Base-by-base conservation (phyloP, 2,329 filamentous ascomycete species). In the Penicillium rolfsii region DNA sequence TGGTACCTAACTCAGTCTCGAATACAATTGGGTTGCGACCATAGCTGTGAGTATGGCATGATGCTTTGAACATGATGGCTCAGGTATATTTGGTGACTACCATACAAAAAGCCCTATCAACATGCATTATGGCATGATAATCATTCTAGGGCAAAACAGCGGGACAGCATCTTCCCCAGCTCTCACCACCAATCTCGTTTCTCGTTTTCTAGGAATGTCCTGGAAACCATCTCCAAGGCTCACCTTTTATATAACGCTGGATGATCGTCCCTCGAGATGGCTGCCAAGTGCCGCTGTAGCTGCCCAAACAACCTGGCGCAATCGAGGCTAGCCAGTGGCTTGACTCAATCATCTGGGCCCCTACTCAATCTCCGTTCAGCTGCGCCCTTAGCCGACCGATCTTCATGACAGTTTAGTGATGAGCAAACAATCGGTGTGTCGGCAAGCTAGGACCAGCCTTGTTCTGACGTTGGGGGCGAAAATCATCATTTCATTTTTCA, bases 231-330 rank as follows among this genome's bases (percentile, higher is more conserved):
- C 28, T 41, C 46, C 30, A 45, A 49, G 43, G 54, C 46, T 43
- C 35, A 28, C 9, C 30, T n/a, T 49, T 12, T 36, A 36, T 4
- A 24, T 38, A 57, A 30, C 48, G 38, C 30, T 52, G 19, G 11
- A 54, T 26, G 26, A 26, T 48, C 49, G 43, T 40, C 55, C 55
- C 41, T 61, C 40, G 30, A 30, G 16, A 46, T 56, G 6, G 45
- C 62, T 67, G 61, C 58, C 59, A 40, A 50, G 24, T 57, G 38
- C 65, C 61, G 63, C 28, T 38, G 52, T 62, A 58, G 52, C 61
- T 65, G 45, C 40, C 54, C 33, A 48, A 54, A 53, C 35, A 26
- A 59, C 52, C 33, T 45, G 33, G 58, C 43, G 28, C 55, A 33
- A 9, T 24, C 36, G 6, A 36, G 19, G 22, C 7, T 22, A 46